Evolutionary conservation across 768 basidiomycete genomes (phyloP), one percentile per base, ranked within the genome.

Genomic region (Hypholoma fasciculare): DNA sequence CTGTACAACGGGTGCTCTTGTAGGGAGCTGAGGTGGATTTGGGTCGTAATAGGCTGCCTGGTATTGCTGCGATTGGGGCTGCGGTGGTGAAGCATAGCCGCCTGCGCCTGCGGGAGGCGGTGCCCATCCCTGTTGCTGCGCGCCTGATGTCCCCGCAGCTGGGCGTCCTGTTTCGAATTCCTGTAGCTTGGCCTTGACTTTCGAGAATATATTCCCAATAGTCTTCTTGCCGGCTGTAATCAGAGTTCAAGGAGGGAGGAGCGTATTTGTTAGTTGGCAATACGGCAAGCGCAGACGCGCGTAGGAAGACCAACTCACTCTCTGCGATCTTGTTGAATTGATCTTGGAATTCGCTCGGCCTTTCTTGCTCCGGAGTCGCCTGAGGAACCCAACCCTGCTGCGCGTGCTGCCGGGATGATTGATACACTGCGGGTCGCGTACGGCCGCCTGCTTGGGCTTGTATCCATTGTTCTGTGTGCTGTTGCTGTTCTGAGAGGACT

Each of bases 131-230:
- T 54, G 58, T 40, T 54, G 58, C 27, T 61, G 57, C 5, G 42
- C n/a, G 14, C 51, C 51, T 37, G 42, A 23, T 16, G 27, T 16
- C 46, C 43, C 43, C 26, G 34, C n/a, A 17, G 37, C 50, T 12
- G 44, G 80, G 77, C 71, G 71, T 14, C 76, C 74, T 65, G 86
- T 83, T 39, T 93, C 91, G 60, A 85, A 85, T 64, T 93, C 92
- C 65, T 89, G 87, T 58, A 93, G 85, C 80, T 93, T 94, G 5
- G 90, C 85, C 67, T 85, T 92, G 48, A 92, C 89, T 69, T 89
- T 93, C 36, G 84, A 84, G 40, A 93, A 78, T 26, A 94, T 69
- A 8, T 75, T 80, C 48, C 81, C 85, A 70, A 94, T 82, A 0
- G 91, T 93, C 72, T 86, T 89, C 75, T 90, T 92, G 3, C 92